phyloP scores from a whole-genome alignment of 495 filamentous ascomycete genomes.

The Lasiosphaeria ovina region DNA sequence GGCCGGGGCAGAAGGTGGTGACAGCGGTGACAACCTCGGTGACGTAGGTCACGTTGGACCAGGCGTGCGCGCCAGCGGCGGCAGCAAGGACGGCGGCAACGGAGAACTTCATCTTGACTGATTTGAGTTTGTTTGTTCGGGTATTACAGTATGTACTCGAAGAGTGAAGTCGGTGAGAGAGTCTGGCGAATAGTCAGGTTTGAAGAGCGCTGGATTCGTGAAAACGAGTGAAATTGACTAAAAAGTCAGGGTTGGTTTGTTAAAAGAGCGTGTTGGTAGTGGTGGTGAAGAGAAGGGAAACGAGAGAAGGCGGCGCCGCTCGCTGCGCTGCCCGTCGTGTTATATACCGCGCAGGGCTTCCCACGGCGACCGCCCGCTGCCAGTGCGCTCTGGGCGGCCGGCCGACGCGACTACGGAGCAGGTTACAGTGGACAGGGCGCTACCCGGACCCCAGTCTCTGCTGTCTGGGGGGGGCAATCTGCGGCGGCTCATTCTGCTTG shows the following conservation, averaged over 20 bases:
- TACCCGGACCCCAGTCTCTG: background rate
- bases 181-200: slow-evolving; percentile 14
- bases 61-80: slow-evolving; percentile 61
- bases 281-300: slow-evolving; percentile 40
- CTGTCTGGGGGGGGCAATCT: slow-evolving; percentile 6
- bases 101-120: slow-evolving; percentile 86
- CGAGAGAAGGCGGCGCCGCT: slow-evolving; percentile 20
- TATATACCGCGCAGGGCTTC: slow-evolving; percentile 35
- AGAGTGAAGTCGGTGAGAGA: slow-evolving; percentile 23
- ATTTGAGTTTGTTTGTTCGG: slow-evolving; percentile 34
- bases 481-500: slow-evolving; percentile 4
- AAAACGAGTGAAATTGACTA: slow-evolving; percentile 61
- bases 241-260: slow-evolving; percentile 49
- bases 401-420: background rate
- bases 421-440: slow-evolving; percentile 2
- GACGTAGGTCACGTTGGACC: slow-evolving; percentile 53
- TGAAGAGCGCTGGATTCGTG: slow-evolving; percentile 6
- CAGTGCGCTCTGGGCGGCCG: background rate
- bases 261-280: slow-evolving; percentile 43
- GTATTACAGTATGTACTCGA: slow-evolving; percentile 44
- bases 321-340: slow-evolving; percentile 26
- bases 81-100: slow-evolving; percentile 55
- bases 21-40: slow-evolving; percentile 77
- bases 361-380: background rate
- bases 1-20: slow-evolving; percentile 82